Percentiles rank a stretch among this genome's conserved stretches.
Evolutionary conservation across 176 grass and related monocot species (phyloP).

Genomic region (Tuctoria greenei): DNA sequence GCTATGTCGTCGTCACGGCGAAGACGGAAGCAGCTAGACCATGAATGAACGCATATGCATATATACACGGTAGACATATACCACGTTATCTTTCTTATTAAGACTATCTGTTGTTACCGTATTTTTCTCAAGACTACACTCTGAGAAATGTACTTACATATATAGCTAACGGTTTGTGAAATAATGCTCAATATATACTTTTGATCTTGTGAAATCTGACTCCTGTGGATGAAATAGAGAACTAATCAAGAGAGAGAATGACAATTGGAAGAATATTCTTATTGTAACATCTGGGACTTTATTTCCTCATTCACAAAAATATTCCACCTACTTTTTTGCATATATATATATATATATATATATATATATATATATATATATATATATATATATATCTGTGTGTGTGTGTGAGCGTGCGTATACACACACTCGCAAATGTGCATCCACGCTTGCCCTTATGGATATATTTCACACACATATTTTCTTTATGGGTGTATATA

Average conservation of each 20-base stretch:
- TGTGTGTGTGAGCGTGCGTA: too few species aligned
- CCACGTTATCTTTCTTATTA: background rate
- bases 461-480: background rate
- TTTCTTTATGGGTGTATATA: background rate
- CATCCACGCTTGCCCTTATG: background rate
- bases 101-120: background rate
- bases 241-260: background rate
- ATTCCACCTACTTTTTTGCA: background rate
- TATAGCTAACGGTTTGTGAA: background rate
- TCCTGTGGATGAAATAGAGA: background rate
- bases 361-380: background rate
- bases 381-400: background rate
- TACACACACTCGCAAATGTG: background rate
- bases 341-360: background rate
- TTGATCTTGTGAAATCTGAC: background rate
- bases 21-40: background rate
- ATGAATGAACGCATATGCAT: background rate
- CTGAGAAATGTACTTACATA: background rate
- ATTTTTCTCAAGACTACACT: background rate
- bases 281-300: background rate
- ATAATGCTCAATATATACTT: background rate
- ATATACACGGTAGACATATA: background rate
- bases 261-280: background rate
- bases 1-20: background rate
- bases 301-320: background rate